Evolutionary conservation across 495 filamentous ascomycete species (phyloP).

Genomic region (Penicillium chermesinum): DNA sequence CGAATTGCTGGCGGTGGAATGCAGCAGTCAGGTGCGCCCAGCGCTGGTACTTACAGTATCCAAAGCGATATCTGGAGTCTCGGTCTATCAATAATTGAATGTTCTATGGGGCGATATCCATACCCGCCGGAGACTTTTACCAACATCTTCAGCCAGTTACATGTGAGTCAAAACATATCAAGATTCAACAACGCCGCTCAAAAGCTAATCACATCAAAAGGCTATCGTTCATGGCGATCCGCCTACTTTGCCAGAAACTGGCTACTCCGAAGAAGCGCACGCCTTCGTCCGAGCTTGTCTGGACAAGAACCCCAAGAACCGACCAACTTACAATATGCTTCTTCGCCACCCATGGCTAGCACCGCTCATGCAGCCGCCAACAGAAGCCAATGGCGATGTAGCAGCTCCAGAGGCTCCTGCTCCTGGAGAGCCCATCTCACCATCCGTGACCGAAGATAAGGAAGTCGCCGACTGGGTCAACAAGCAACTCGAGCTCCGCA

Average conservation of each 20-base stretch:
- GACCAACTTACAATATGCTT: conserved; percentile 85
- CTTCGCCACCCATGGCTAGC: conserved; percentile 85
- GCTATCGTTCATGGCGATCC: conserved; percentile 96
- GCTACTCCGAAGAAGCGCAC: conserved; percentile 72
- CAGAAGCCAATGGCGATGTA: conserved; percentile 67
- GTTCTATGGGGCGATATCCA: conserved; percentile 89
- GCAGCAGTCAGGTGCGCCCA: conserved; percentile 65
- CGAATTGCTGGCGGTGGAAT: conserved; percentile 83
- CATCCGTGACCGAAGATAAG: conserved; percentile 54
- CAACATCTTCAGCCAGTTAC: conserved; percentile 97
- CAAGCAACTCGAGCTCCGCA: conserved; percentile 59
- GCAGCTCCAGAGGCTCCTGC: conserved; percentile 14
- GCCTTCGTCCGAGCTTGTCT: conserved; percentile 87
- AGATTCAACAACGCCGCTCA: not conserved
- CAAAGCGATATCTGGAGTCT: conserved; percentile 98
- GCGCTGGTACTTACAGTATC: conserved; percentile 87
- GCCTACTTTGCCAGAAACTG: conserved; percentile 71
- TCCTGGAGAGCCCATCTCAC: conserved; percentile 37
- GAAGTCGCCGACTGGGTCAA: conserved; percentile 85
- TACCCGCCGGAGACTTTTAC: conserved; percentile 98
- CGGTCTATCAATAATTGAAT: conserved; percentile 93
- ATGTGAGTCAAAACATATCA: conserved; percentile 56
- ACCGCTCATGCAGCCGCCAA: conserved; percentile 72
- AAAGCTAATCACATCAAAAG: conserved; percentile 40
- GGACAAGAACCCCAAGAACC: conserved; percentile 84